A percentile compares a stretch with the other conserved stretches of the same genome.
Evolutionary conservation across 2,329 filamentous ascomycete genomes (phyloP).

Genomic region (Orbilia oligospora): DNA sequence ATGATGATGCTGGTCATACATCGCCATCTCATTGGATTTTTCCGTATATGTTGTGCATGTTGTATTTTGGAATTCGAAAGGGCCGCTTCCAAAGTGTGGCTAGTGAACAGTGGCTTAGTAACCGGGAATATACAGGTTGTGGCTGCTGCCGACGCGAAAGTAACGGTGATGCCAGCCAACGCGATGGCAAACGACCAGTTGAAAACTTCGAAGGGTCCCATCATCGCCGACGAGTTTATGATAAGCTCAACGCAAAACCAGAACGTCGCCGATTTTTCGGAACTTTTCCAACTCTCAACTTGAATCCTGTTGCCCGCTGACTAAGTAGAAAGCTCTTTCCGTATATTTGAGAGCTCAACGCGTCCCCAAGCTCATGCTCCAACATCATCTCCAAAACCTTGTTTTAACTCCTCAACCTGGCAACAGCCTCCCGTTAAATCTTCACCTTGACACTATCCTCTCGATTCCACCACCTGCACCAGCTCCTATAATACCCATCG

Average conservation of each 20-base stretch:
- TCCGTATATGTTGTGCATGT: no score
- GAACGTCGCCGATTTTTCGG: background rate
- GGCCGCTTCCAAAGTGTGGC: background rate
- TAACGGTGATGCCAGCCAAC: slow-evolving; percentile 22
- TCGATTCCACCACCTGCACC: background rate
- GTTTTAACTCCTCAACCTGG: slow-evolving; percentile 24
- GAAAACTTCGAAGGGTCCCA: slow-evolving; percentile 2
- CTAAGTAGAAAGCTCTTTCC: slow-evolving; percentile 26
- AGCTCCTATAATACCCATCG: background rate
- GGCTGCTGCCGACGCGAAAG: slow-evolving; percentile 30
- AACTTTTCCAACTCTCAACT: background rate
- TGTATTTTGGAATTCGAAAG: no score
- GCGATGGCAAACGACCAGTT: background rate
- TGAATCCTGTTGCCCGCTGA: slow-evolving; percentile 14
- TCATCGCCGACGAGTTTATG: slow-evolving; percentile 5
- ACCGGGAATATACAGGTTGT: background rate
- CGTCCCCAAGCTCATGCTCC: slow-evolving; percentile 37
- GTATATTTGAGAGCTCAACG: slow-evolving; percentile 44
- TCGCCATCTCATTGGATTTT: background rate
- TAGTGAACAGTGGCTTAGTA: background rate
- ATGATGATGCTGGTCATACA: no score
- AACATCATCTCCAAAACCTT: slow-evolving; percentile 45
- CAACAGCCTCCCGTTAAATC: slow-evolving; percentile 13
- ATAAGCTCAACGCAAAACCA: background rate
- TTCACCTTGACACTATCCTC: slow-evolving; percentile 18